These are phyloP conservation scores for Neurospora sp. DNA, from an alignment of 2,329 filamentous ascomycete genomes.

Conservation along the genomic window DNA sequence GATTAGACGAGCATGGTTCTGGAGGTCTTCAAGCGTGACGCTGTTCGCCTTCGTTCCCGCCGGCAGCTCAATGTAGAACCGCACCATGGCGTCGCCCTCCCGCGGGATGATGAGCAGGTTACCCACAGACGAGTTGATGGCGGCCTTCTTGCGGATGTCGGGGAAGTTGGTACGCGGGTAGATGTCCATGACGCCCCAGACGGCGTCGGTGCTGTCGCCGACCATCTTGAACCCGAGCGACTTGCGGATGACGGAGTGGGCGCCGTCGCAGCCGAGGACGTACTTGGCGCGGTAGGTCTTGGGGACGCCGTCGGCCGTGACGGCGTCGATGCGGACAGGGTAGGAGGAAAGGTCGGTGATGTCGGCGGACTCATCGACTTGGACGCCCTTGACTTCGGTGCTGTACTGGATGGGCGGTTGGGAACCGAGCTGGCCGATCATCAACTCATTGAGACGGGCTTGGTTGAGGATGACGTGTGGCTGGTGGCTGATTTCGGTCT, in stretches of 20 bases:
- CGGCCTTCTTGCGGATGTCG: slow-evolving; percentile 48
- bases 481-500: slow-evolving; percentile 40
- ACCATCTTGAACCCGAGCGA: slow-evolving; percentile 47
- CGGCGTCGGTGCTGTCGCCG: slow-evolving; percentile 45
- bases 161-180: slow-evolving; percentile 49
- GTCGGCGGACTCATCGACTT: slow-evolving; percentile 35
- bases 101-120: slow-evolving; percentile 53
- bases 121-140: slow-evolving; percentile 44
- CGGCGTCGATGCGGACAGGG: slow-evolving; percentile 33
- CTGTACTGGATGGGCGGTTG: slow-evolving; percentile 43
- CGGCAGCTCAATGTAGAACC: slow-evolving; percentile 54
- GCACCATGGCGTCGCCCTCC: slow-evolving; percentile 45
- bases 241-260: slow-evolving; percentile 41
- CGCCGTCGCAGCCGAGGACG: slow-evolving; percentile 37
- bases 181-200: slow-evolving; percentile 50
- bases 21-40: slow-evolving; percentile 43
- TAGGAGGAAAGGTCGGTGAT: slow-evolving; percentile 27
- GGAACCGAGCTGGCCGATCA: slow-evolving; percentile 39
- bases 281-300: slow-evolving; percentile 39
- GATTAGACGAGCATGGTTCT: slow-evolving; percentile 40
- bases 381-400: slow-evolving; percentile 37
- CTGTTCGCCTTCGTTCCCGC: slow-evolving; percentile 36
- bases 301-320: slow-evolving; percentile 27
- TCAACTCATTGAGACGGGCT: slow-evolving; percentile 41
- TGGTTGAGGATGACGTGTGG: slow-evolving; percentile 50